phyloP scores from a whole-genome alignment of 2,329 filamentous ascomycete species.

The Didymella pinodella region DNA sequence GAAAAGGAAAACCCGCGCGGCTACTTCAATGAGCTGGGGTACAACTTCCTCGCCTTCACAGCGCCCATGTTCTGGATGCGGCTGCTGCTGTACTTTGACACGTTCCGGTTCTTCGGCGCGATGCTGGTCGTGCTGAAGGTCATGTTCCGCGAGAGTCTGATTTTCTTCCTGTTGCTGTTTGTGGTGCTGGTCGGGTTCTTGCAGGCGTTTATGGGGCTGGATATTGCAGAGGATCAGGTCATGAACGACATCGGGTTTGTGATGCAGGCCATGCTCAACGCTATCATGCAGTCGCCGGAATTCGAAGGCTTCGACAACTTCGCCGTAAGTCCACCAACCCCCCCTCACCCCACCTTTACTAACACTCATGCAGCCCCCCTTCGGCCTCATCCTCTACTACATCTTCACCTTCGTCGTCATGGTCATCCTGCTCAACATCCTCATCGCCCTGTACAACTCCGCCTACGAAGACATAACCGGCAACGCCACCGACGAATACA shows the following conservation, averaged over 20 bases:
- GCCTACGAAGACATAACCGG: slow-evolving; percentile 95
- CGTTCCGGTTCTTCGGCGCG: slow-evolving; percentile 92
- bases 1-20: slow-evolving; percentile 54
- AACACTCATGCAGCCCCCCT: slow-evolving; percentile 67
- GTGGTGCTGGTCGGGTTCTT: slow-evolving; percentile 88
- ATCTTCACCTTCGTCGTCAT: slow-evolving; percentile 97
- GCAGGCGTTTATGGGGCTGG: slow-evolving; percentile 92
- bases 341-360: too few relatives aligned
- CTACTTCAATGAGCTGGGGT: slow-evolving; percentile 80
- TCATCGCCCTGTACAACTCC: slow-evolving; percentile 96
- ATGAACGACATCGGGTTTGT: slow-evolving; percentile 75
- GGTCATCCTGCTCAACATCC: slow-evolving; percentile 91
- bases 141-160: slow-evolving; percentile 74
- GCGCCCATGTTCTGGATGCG: slow-evolving; percentile 98
- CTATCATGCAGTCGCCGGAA: slow-evolving; percentile 89
- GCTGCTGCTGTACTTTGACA: slow-evolving; percentile 90
- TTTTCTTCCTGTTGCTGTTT: slow-evolving; percentile 91
- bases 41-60: slow-evolving; percentile 92
- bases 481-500: slow-evolving; percentile 92
- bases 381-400: slow-evolving; percentile 95
- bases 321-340: slow-evolving; percentile 54
- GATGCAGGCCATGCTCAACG: slow-evolving; percentile 83
- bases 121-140: slow-evolving; percentile 95
- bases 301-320: slow-evolving; percentile 90
- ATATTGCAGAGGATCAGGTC: slow-evolving; percentile 75